Conservation (phyloP, 1,284 basidiomycete species). For the Fomitopsis palustris region DNA sequence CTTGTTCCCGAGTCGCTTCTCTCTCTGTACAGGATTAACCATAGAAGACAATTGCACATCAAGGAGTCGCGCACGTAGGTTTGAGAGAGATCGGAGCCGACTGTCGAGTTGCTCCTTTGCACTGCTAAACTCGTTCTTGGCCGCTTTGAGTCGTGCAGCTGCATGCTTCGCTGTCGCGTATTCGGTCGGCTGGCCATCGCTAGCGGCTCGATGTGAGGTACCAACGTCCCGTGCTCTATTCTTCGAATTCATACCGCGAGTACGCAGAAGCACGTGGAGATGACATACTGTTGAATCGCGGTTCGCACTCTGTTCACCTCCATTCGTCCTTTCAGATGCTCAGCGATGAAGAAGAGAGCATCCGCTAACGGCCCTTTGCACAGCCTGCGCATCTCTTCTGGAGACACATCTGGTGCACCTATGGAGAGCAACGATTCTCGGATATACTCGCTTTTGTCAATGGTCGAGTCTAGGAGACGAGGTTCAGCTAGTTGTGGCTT, state of each 20-base stretch:
- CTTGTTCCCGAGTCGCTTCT: constrained; percentile 7
- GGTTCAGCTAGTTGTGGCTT: background rate
- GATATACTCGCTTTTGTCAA: background rate
- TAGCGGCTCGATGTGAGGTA: background rate
- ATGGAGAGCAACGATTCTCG: background rate
- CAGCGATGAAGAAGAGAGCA: constrained; percentile 11
- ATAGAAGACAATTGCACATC: background rate
- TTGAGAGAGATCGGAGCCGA: background rate
- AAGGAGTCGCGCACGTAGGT: background rate
- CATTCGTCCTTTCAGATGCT: constrained; percentile 12
- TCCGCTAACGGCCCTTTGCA: constrained; percentile 18
- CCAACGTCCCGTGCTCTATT: background rate
- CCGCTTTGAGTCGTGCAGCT: constrained; percentile 7
- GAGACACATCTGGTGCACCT: constrained; percentile 3
- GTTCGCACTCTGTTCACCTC: constrained; percentile 3
- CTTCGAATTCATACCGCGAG: background rate
- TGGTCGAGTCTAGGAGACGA: background rate
- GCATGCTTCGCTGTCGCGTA: constrained; percentile 7
- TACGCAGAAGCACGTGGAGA: too few relatives aligned
- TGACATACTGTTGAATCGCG: constrained; percentile 12
- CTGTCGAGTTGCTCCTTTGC: constrained; percentile 1
- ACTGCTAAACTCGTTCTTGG: constrained; percentile 2
- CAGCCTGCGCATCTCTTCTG: constrained; percentile 12
- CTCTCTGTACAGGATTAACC: constrained; percentile 4
- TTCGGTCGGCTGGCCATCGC: constrained; percentile 1